Evolutionary conservation across 441 rosid genomes (phyloP).

Genomic region (Gossypium lobatum): DNA sequence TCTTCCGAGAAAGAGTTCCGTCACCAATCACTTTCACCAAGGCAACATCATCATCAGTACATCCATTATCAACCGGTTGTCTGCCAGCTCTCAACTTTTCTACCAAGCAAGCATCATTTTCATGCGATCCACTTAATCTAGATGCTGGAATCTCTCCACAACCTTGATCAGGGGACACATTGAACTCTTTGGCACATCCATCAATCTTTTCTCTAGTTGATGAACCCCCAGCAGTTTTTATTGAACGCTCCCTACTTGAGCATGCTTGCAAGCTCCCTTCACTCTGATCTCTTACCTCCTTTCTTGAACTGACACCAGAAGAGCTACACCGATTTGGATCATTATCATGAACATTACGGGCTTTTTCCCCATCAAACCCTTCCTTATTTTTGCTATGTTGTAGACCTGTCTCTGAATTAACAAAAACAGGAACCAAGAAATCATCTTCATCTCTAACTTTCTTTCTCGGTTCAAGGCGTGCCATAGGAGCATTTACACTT

Average conservation of each 20-base stretch:
- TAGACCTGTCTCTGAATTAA: constrained; percentile 37
- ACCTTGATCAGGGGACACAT: constrained; percentile 21
- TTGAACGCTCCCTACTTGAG: constrained; percentile 18
- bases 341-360: constrained; percentile 16
- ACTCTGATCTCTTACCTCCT: constrained; percentile 20
- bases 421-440: constrained; percentile 61
- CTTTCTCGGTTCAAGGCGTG: constrained; percentile 36
- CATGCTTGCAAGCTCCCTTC: constrained; percentile 24
- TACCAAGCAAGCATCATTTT: constrained; percentile 24
- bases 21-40: constrained; percentile 26
- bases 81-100: constrained; percentile 27
- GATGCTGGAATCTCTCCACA: constrained; percentile 15
- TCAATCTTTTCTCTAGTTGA: constrained; percentile 21
- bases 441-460: constrained; percentile 61
- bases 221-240: constrained; percentile 19
- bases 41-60: constrained; percentile 18
- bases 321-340: constrained; percentile 18
- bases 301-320: constrained; percentile 22
- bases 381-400: constrained; percentile 24
- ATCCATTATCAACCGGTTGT: constrained; percentile 16
- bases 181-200: constrained; percentile 12
- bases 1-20: constrained; percentile 22
- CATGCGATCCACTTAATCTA: constrained; percentile 24
- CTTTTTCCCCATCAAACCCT: constrained; percentile 26
- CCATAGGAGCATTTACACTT: constrained; percentile 28